Base-by-base conservation (phyloP, 768 basidiomycete genomes). In the Panaeolus papilionaceus region DNA sequence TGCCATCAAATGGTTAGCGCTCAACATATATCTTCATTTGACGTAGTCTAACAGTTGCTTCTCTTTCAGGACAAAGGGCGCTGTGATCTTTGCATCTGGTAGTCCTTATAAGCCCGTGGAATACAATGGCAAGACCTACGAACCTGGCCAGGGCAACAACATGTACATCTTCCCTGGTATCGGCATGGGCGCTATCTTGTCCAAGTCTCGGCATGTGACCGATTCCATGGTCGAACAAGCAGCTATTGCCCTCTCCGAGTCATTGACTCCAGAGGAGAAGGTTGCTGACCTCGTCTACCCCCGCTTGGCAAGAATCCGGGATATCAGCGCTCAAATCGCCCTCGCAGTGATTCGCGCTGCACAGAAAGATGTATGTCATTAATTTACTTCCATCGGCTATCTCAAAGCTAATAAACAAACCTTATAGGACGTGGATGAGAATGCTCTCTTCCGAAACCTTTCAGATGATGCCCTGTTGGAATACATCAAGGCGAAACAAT, bases 141-240 rank as follows among this genome's bases (percentile, higher is more conserved):
- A 89, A 69, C 86, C 92, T 1, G 91, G 89, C 0, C 92, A 94
- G 75, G 91, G 92, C 10, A 94, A 94, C 77, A 94, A 93, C 78
- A 90, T 92, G 89, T 89, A 89, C 76, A 87, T 88, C 71, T 88
- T 87, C 77, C 85, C 85, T 18, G 84, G 85, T 18, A 78, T 92
- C 66, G 91, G 90, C 1, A 78, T 91, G 68, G 90, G 90, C 4
- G 72, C 86, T 9, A 87, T 91, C 71, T 79, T 91, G 49, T 81
- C 86, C 69, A 83, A 85, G 70, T 83, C 89, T 2, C 81, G 76
- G 16, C 85, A 84, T 64, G 82, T 93, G 64, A 90, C 92, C 20
- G 88, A 90, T 66, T 74, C 78, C 11, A 91, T 94, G 88, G 83
- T 94, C 58, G 90, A 92, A 70, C 85, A 86, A 64, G 85, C 88